phyloP scores from a whole-genome alignment of 2,329 filamentous ascomycete genomes.

The Ophiocordyceps camponoti-leonardi region DNA sequence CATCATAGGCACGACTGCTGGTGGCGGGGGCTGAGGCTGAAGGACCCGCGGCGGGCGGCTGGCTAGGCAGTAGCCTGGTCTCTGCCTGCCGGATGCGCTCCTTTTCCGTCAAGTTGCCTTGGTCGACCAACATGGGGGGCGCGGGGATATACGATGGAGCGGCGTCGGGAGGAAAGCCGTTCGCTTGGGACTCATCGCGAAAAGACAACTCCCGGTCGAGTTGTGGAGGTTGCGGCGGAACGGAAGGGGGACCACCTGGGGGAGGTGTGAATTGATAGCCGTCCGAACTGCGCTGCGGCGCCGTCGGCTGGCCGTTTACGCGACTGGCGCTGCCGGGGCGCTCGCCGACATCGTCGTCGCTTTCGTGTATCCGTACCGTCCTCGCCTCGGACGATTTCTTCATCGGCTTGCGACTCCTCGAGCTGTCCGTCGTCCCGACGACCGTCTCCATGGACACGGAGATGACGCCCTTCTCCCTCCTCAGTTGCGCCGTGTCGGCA shows the following conservation, averaged over 20 bases:
- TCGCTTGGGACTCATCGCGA: slow-evolving; percentile 3
- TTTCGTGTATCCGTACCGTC: slow-evolving; percentile 11
- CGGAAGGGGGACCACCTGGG: slow-evolving; percentile 2
- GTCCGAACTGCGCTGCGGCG: slow-evolving; percentile 11
- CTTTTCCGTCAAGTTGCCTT: slow-evolving; percentile 61
- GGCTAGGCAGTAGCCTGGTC: slow-evolving; percentile 63
- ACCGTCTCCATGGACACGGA: slow-evolving; percentile 73
- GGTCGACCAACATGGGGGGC: slow-evolving; percentile 35
- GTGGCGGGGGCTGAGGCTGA: slow-evolving; percentile 14
- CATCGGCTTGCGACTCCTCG: slow-evolving; percentile 13
- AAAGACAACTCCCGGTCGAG: not conserved
- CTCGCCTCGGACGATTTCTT: slow-evolving; percentile 10
- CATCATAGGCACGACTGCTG: slow-evolving; percentile 9
- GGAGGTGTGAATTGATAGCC: slow-evolving; percentile 9
- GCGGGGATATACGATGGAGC: slow-evolving; percentile 37
- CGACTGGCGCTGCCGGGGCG: slow-evolving; percentile 6
- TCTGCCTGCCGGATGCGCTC: slow-evolving; percentile 64
- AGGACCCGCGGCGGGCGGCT: slow-evolving; percentile 29
- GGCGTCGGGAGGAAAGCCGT: slow-evolving; percentile 6
- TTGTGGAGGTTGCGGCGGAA: slow-evolving; percentile 2
- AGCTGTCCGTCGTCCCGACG: slow-evolving; percentile 71
- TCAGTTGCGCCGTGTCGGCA: slow-evolving; percentile 71
- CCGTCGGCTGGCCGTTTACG: not conserved
- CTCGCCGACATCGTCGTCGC: slow-evolving; percentile 18
- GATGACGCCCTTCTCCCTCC: slow-evolving; percentile 84